A percentile compares a stretch with the other conserved stretches of the same genome.
phyloP scores from a whole-genome alignment of 306 rosid genomes.

The Prunus mongolica region DNA sequence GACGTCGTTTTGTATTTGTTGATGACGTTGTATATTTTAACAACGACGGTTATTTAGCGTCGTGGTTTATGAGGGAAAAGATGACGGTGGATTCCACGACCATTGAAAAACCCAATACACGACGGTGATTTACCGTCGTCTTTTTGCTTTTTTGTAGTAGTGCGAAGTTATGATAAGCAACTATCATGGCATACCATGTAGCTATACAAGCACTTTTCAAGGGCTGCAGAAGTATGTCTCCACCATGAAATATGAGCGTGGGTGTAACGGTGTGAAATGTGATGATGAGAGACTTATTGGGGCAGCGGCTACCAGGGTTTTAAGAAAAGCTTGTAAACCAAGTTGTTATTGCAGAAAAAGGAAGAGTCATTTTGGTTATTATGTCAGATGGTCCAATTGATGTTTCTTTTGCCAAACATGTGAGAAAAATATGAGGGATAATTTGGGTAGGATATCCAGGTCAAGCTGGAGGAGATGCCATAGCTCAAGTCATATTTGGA shows the following conservation, averaged over 20 bases:
- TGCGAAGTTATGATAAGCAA: conserved; percentile 59
- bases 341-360: conserved; percentile 52
- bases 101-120: no score
- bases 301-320: conserved; percentile 56
- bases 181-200: conserved; percentile 59
- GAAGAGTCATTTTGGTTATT: conserved; percentile 53
- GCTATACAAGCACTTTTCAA: conserved; percentile 56
- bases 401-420: conserved; percentile 48
- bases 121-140: no score
- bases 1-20: no score
- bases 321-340: conserved; percentile 62
- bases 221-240: conserved; percentile 51
- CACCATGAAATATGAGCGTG: conserved; percentile 38
- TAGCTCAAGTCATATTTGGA: conserved; percentile 68
- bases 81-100: no score
- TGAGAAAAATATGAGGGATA: conserved; percentile 46
- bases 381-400: conserved; percentile 82
- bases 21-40: no score
- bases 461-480: conserved; percentile 71
- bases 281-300: conserved; percentile 46
- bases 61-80: no score
- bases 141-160: no score
- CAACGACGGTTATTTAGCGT: no score
- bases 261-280: conserved; percentile 54
- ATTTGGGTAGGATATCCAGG: conserved; percentile 82